phyloP scores from a whole-genome alignment of 805 yeast species.

The Cyberlindnera mycetangii region DNA sequence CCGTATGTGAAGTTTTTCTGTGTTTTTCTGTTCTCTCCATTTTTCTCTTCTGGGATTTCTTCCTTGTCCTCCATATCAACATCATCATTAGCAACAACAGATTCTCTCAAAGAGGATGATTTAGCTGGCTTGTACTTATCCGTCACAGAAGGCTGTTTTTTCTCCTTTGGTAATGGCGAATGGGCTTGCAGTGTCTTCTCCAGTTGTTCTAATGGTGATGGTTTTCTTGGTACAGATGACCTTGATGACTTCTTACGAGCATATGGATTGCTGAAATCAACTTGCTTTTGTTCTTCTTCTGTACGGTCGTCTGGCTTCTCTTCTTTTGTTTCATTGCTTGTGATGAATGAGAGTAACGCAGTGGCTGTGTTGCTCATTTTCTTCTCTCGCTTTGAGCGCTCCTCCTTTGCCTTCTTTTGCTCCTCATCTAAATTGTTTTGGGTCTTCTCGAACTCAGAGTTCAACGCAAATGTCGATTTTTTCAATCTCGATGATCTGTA shows the following conservation, averaged over 20 bases:
- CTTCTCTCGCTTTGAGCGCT: slow-evolving; percentile 17
- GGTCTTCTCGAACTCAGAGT: slow-evolving; percentile 7
- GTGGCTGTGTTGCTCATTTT: slow-evolving; percentile 47
- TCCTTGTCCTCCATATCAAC: slow-evolving; percentile 8
- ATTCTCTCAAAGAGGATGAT: slow-evolving; percentile 37
- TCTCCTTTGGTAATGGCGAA: slow-evolving; percentile 2
- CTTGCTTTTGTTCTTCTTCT: slow-evolving; percentile 8
- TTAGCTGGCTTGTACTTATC: slow-evolving; percentile 35
- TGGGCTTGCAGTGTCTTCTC: slow-evolving; percentile 20
- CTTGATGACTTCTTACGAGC: slow-evolving; percentile 16
- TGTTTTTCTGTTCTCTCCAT: slow-evolving; percentile 7
- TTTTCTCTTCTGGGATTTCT: slow-evolving; percentile 4
- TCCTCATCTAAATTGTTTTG: slow-evolving; percentile 2
- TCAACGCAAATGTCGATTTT: slow-evolving; percentile 14
- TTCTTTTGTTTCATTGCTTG: slow-evolving; percentile 23
- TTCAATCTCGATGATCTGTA: slow-evolving; percentile 33
- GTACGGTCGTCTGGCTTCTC: slow-evolving; percentile 6
- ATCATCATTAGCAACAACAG: slow-evolving; percentile 24
- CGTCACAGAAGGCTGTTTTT: slow-evolving; percentile 1
- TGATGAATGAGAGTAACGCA: slow-evolving; percentile 45
- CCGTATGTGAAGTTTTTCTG: slow-evolving; percentile 3
- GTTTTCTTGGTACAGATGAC: slow-evolving; percentile 9
- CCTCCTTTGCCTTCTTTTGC: slow-evolving; percentile 5
- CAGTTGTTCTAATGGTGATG: slow-evolving; percentile 21
- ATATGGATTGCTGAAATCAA: slow-evolving; percentile 41